phyloP scores from a whole-genome alignment of 371 early-diverging fungal species.

The Nosema bombycis region DNA sequence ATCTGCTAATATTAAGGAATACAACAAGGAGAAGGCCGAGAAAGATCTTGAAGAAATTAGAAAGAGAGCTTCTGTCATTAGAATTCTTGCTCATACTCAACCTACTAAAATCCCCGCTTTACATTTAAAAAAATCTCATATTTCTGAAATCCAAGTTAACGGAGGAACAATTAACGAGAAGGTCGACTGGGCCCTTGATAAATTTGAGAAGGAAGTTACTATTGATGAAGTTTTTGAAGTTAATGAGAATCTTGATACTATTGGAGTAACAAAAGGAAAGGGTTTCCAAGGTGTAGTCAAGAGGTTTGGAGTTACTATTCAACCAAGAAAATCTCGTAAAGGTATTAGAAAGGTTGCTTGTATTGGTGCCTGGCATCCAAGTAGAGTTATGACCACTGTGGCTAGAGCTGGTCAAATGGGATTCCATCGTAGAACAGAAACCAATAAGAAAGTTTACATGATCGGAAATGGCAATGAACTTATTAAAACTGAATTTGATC shows the following conservation, averaged over 20 bases:
- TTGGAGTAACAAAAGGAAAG: conserved; percentile 98
- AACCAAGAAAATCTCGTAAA: conserved; percentile 97
- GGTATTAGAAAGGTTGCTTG: conserved; percentile 99
- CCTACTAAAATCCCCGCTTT: conserved; percentile 81
- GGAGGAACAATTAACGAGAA: conserved; percentile 92
- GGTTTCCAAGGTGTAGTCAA: conserved; percentile 97
- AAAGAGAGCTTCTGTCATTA: conserved; percentile 92
- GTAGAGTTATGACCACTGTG: conserved; percentile 94
- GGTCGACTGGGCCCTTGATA: conserved; percentile 87
- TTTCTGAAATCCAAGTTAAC: conserved; percentile 98
- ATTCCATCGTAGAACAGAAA: conserved; percentile 98
- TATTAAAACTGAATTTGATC: conserved; percentile 90
- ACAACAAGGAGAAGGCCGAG: conserved; percentile 70
- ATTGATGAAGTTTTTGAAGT: conserved; percentile 81
- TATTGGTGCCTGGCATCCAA: conserved; percentile 99
- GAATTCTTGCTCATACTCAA: conserved; percentile 95
- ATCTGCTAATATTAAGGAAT: conserved; percentile 92
- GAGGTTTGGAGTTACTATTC: conserved; percentile 99
- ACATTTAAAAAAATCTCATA: conserved; percentile 90
- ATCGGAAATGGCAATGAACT: conserved; percentile 81
- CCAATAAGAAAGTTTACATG: conserved; percentile 99
- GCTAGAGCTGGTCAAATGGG: conserved; percentile 99
- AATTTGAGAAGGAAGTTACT: conserved; percentile 90
- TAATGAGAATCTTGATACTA: conserved; percentile 95
- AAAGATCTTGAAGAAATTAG: conserved; percentile 88